Evolutionary conservation across 129 eudicot species (phyloP).

Genomic region (Arctium lappa): DNA sequence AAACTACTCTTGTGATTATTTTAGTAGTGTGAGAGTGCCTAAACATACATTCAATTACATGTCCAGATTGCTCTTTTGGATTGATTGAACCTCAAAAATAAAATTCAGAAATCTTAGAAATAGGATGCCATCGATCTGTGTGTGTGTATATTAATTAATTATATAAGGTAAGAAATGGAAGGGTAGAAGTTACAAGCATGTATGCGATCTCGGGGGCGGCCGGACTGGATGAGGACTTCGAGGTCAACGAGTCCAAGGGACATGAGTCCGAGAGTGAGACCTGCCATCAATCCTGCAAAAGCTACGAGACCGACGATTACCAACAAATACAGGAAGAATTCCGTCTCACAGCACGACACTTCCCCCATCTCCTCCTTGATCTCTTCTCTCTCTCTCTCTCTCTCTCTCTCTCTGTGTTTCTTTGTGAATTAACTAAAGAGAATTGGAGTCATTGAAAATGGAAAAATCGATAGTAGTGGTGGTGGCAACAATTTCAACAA

Average conservation of each 20-base stretch:
- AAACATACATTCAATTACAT: slow-evolving; percentile 1
- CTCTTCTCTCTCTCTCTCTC: slow-evolving; percentile 1
- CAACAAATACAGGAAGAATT: slow-evolving; percentile 45
- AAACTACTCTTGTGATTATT: neutral
- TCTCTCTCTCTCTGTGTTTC: neutral
- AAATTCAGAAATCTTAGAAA: neutral
- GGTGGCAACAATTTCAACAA: slow-evolving; percentile 7
- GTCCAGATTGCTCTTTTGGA: neutral
- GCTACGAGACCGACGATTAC: slow-evolving; percentile 58
- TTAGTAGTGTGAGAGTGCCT: neutral
- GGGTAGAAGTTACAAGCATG: slow-evolving; percentile 62
- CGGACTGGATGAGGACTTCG: slow-evolving; percentile 93
- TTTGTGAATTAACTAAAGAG: neutral
- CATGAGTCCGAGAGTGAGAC: slow-evolving; percentile 92
- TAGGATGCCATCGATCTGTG: neutral
- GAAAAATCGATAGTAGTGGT: neutral
- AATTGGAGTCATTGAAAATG: slow-evolving; percentile 15
- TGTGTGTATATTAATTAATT: too few species aligned
- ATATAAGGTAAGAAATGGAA: neutral
- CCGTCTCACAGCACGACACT: slow-evolving; percentile 54
- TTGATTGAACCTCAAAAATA: neutral
- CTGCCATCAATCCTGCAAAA: slow-evolving; percentile 98
- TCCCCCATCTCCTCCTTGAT: slow-evolving; percentile 42
- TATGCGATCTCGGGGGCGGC: slow-evolving; percentile 78
- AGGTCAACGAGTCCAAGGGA: slow-evolving; percentile 97